A percentile compares a stretch with the other conserved stretches of the same genome.
phyloP scores from a whole-genome alignment of 1,284 basidiomycete genomes.

The Naganishia sp. region DNA sequence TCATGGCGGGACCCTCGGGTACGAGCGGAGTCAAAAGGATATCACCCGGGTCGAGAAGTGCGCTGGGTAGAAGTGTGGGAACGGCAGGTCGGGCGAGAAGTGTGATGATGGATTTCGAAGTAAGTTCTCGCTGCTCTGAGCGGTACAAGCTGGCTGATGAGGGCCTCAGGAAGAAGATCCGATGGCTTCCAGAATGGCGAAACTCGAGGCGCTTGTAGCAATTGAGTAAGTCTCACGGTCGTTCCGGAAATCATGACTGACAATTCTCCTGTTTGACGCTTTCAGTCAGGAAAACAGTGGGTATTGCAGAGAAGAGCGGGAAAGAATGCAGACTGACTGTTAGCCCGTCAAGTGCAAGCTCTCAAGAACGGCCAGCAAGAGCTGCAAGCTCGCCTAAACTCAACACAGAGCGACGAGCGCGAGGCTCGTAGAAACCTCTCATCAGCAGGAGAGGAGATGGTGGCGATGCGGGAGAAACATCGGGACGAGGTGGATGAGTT shows the following conservation, averaged over 20 bases:
- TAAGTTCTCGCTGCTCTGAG: neutral
- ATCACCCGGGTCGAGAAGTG: slow-evolving; percentile 19
- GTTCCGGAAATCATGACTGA: neutral
- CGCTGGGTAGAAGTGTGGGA: slow-evolving; percentile 38
- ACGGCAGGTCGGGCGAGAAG: slow-evolving; percentile 38
- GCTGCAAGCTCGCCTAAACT: slow-evolving; percentile 42
- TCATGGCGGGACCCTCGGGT: neutral
- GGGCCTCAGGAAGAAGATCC: slow-evolving; percentile 9
- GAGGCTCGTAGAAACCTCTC: slow-evolving; percentile 49
- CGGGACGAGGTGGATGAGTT: slow-evolving; percentile 50
- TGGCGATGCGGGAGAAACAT: slow-evolving; percentile 43
- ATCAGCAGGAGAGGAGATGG: slow-evolving; percentile 47
- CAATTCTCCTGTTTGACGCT: no score
- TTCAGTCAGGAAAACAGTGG: slow-evolving; percentile 18
- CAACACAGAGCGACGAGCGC: slow-evolving; percentile 44
- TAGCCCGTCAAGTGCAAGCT: slow-evolving; percentile 12
- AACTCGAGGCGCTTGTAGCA: slow-evolving; percentile 19
- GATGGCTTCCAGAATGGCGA: slow-evolving; percentile 27
- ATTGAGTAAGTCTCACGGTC: slow-evolving; percentile 1
- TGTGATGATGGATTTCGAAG: slow-evolving; percentile 26
- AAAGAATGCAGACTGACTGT: neutral
- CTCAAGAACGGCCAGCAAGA: slow-evolving; percentile 38
- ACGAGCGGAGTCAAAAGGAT: slow-evolving; percentile 2
- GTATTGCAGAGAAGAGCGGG: neutral
- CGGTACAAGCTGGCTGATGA: no score